phyloP scores from a whole-genome alignment of 768 basidiomycete species.

The Mycena floridula region DNA sequence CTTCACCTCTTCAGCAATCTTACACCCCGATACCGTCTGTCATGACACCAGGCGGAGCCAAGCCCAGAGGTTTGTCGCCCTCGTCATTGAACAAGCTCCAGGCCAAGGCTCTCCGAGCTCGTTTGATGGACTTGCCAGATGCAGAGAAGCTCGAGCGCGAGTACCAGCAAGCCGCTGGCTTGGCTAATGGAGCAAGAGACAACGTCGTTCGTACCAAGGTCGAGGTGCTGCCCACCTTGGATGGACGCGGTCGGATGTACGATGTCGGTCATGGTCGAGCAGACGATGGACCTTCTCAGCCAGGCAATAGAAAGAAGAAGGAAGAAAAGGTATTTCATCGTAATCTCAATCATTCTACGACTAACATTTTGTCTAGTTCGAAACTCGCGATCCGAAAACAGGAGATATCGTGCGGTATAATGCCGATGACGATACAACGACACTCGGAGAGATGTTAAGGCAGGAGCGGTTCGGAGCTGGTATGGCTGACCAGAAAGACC shows the following conservation, averaged over 20 bases:
- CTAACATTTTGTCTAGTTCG: constrained; percentile 46
- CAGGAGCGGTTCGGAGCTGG: constrained; percentile 91
- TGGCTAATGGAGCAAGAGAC: constrained; percentile 35
- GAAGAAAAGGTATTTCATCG: constrained; percentile 43
- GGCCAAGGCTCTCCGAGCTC: constrained; percentile 88
- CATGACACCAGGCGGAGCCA: constrained; percentile 61
- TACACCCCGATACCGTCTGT: constrained; percentile 89
- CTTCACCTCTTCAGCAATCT: constrained; percentile 52
- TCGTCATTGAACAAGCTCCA: constrained; percentile 88
- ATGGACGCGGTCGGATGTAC: constrained; percentile 79
- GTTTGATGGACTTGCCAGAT: constrained; percentile 75
- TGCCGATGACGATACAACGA: constrained; percentile 82
- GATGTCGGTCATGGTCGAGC: constrained; percentile 76
- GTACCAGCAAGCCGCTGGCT: constrained; percentile 69
- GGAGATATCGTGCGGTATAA: constrained; percentile 87
- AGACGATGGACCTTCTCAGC: constrained; percentile 41
- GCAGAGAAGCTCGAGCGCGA: constrained; percentile 75
- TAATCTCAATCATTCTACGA: not conserved
- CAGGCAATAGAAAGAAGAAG: constrained; percentile 79
- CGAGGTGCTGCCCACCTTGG: constrained; percentile 85
- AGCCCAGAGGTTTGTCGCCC: constrained; percentile 51
- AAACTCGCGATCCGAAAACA: constrained; percentile 85
- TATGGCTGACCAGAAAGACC: constrained; percentile 82
- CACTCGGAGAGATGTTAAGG: constrained; percentile 86
- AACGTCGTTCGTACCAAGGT: constrained; percentile 54